Evolutionary conservation across 495 filamentous ascomycete species (phyloP).

Genomic region (Penicillium ochrochloron): DNA sequence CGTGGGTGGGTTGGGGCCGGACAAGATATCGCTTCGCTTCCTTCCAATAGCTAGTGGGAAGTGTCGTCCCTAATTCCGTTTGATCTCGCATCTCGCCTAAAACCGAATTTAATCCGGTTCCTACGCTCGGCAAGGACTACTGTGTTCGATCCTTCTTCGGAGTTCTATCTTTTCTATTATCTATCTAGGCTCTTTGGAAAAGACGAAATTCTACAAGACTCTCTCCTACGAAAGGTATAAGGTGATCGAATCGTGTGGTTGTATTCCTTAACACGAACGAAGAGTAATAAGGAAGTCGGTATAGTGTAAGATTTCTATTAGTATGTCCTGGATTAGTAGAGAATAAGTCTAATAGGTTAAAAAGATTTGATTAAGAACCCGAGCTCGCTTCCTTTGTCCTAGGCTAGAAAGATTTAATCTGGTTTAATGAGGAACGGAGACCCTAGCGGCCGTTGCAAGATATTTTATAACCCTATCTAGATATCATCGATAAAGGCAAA

Average conservation of each 20-base stretch:
- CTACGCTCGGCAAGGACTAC: slow-evolving; percentile 16
- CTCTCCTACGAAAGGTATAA: slow-evolving; percentile 7
- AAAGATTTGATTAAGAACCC: slow-evolving; percentile 24
- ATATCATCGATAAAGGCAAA: slow-evolving; percentile 21
- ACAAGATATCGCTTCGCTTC: slow-evolving; percentile 18
- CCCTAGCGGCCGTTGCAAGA: slow-evolving; percentile 16
- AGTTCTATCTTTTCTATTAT: slow-evolving; percentile 20
- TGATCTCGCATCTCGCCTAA: slow-evolving; percentile 19
- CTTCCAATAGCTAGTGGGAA: slow-evolving; percentile 23
- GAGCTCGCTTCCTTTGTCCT: slow-evolving; percentile 18
- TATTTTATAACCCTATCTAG: slow-evolving; percentile 13
- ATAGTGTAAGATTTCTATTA: slow-evolving; percentile 16
- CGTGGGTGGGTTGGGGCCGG: slow-evolving; percentile 23
- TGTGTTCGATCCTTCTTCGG: slow-evolving; percentile 10
- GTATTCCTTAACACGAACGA: slow-evolving; percentile 13
- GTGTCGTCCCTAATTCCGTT: slow-evolving; percentile 20
- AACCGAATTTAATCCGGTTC: slow-evolving; percentile 15
- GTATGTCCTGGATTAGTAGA: no score
- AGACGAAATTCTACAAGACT: neutral
- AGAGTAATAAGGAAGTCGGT: slow-evolving; percentile 20
- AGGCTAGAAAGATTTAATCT: slow-evolving; percentile 9
- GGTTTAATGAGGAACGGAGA: slow-evolving; percentile 5
- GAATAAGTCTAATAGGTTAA: slow-evolving; percentile 10
- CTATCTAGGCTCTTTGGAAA: slow-evolving; percentile 10
- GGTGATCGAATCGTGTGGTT: slow-evolving; percentile 18